Evolutionary conservation across 1,284 basidiomycete species (phyloP).

Genomic region (Dichomitus squalens): DNA sequence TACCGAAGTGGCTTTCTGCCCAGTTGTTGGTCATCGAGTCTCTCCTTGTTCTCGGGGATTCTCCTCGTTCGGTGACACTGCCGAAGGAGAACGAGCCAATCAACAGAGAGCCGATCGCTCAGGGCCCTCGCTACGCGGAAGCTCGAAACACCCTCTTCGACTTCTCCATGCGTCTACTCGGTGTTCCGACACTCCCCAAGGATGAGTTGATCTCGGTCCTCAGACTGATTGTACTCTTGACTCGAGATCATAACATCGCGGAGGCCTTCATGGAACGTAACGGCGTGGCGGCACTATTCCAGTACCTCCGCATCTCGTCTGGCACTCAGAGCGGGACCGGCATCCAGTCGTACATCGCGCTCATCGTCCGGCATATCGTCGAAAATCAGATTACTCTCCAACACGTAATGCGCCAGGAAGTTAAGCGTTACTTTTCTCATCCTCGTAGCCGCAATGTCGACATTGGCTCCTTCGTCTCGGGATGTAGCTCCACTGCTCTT

Average conservation of each 20-base stretch:
- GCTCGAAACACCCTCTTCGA: conserved; percentile 74
- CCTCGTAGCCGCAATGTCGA: conserved; percentile 75
- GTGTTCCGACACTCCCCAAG: conserved; percentile 60
- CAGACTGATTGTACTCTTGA: conserved; percentile 81
- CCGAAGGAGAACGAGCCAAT: conserved; percentile 73
- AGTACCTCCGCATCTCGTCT: conserved; percentile 59
- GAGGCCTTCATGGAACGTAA: conserved; percentile 64
- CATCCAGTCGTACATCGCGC: conserved; percentile 83
- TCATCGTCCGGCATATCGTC: conserved; percentile 88
- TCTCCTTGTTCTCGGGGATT: conserved; percentile 75
- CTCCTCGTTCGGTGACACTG: conserved; percentile 61
- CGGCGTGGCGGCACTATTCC: conserved; percentile 68
- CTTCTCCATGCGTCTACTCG: conserved; percentile 69
- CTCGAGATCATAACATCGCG: conserved; percentile 66
- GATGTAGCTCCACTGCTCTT: conserved; percentile 79
- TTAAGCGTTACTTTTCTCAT: conserved; percentile 76
- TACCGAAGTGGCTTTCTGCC: conserved; percentile 85
- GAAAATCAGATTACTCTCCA: conserved; percentile 76
- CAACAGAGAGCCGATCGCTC: conserved; percentile 46
- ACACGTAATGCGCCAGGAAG: conserved; percentile 80
- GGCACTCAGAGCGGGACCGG: conserved; percentile 50
- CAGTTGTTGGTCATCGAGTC: conserved; percentile 84
- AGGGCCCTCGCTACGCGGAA: conserved; percentile 62
- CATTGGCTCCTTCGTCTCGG: conserved; percentile 73
- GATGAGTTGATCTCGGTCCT: conserved; percentile 83